Conservation (phyloP, 805 yeast species). For the Yamadazyma insecticola region DNA sequence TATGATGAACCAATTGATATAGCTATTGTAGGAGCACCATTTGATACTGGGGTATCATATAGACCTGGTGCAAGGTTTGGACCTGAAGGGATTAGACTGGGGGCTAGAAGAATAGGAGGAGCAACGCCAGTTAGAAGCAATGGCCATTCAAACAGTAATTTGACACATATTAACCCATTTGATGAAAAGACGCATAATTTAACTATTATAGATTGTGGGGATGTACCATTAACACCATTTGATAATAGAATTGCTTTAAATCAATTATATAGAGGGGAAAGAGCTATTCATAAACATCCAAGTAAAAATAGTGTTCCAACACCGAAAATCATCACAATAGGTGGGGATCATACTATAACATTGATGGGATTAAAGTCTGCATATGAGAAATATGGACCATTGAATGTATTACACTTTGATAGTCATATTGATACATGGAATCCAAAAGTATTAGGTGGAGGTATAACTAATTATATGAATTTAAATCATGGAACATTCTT, state of each 20-base stretch:
- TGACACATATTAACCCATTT: constrained; percentile 50
- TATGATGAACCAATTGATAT: constrained; percentile 30
- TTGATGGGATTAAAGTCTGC: constrained; percentile 49
- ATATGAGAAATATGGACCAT: constrained; percentile 41
- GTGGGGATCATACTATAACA: constrained; percentile 60
- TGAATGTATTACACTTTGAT: constrained; percentile 60
- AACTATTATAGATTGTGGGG: constrained; percentile 60
- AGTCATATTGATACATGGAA: constrained; percentile 71
- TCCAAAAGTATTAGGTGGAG: constrained; percentile 61
- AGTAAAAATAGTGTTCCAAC: constrained; percentile 3
- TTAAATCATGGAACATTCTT: constrained; percentile 67
- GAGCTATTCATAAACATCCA: constrained; percentile 32
- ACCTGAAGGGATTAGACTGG: constrained; percentile 48
- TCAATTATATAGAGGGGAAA: constrained; percentile 56
- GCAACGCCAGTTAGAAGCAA: constrained; percentile 24
- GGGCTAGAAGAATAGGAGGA: constrained; percentile 40
- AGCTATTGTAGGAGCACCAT: constrained; percentile 57
- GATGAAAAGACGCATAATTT: constrained; percentile 36
- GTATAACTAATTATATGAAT: constrained; percentile 51
- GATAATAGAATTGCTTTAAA: constrained; percentile 60
- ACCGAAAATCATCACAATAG: constrained; percentile 45
- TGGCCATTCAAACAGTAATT: constrained; percentile 31
- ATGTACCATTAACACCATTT: constrained; percentile 64
- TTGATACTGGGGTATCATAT: constrained; percentile 53
- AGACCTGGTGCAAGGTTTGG: constrained; percentile 60